Conservation (phyloP, 768 basidiomycete genomes). For the Leccinellum rugosiceps region DNA sequence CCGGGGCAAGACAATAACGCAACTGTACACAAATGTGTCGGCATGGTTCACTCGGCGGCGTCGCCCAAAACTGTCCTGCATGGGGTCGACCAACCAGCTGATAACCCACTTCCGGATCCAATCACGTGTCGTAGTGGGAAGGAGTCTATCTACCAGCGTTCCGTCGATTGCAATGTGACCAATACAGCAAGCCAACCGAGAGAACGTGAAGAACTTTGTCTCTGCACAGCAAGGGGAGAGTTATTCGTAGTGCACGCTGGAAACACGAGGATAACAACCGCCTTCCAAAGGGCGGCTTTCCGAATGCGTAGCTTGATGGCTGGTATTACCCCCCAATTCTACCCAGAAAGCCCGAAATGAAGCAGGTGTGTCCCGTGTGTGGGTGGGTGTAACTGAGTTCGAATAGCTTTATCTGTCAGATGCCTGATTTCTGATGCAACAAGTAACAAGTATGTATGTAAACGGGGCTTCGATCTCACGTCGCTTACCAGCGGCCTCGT, state of each 20-base stretch:
- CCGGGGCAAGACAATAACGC: neutral
- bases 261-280: constrained; percentile 28
- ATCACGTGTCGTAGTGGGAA: neutral
- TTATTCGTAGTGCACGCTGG: constrained; percentile 9
- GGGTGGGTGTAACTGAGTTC: constrained; percentile 18
- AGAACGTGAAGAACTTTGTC: constrained; percentile 11
- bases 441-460: constrained; percentile 19
- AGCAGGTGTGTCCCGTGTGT: neutral
- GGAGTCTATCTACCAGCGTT: neutral
- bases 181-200: constrained; percentile 8
- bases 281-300: constrained; percentile 10
- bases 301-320: constrained; percentile 2
- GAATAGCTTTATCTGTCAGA: constrained; percentile 17
- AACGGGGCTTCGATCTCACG: constrained; percentile 27
- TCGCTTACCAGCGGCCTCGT: constrained; percentile 35
- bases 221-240: constrained; percentile 10
- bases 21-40: neutral
- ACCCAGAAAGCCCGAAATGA: constrained; percentile 31
- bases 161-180: neutral
- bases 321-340: constrained; percentile 11
- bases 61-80: neutral
- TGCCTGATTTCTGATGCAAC: constrained; percentile 14
- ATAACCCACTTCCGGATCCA: neutral
- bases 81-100: neutral
- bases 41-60: neutral